Evolutionary conservation across 495 filamentous ascomycete genomes (phyloP).

Genomic region (Choiromyces venosus): DNA sequence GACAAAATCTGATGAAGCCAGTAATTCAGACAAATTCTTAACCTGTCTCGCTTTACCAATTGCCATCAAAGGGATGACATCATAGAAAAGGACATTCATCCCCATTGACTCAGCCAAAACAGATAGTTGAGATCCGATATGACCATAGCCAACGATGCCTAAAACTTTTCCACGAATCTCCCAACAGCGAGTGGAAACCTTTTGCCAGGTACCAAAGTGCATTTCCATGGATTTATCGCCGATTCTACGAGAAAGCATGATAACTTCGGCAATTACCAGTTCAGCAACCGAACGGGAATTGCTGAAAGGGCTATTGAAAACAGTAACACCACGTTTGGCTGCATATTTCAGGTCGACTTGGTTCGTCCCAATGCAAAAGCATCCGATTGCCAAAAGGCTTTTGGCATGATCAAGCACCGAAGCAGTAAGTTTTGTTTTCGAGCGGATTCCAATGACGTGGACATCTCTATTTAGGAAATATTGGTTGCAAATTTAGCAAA

Average conservation of each 20-base stretch:
- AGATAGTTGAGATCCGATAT: slow-evolving; percentile 94
- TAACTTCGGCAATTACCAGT: slow-evolving; percentile 89
- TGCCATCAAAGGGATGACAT: slow-evolving; percentile 87
- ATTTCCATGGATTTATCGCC: slow-evolving; percentile 92
- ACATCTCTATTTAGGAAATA: slow-evolving; percentile 60
- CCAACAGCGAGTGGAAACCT: slow-evolving; percentile 93
- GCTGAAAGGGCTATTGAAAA: slow-evolving; percentile 98
- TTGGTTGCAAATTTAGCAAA: slow-evolving; percentile 18
- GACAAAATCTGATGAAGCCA: slow-evolving; percentile 80
- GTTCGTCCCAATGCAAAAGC: slow-evolving; percentile 99
- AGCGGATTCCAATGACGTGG: slow-evolving; percentile 96
- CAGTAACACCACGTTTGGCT: slow-evolving; percentile 83
- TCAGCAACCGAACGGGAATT: slow-evolving; percentile 97
- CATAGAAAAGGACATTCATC: slow-evolving; percentile 94
- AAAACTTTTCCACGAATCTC: slow-evolving; percentile 97
- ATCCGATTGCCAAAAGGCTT: slow-evolving; percentile 91
- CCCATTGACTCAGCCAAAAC: slow-evolving; percentile 96
- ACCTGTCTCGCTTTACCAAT: slow-evolving; percentile 83
- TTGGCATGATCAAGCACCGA: slow-evolving; percentile 81
- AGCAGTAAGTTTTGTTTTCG: slow-evolving; percentile 89
- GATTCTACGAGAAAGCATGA: slow-evolving; percentile 82
- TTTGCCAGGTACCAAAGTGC: slow-evolving; percentile 95
- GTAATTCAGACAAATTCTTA: slow-evolving; percentile 64
- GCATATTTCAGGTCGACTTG: slow-evolving; percentile 94
- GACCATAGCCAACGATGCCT: slow-evolving; percentile 93